Conservation (phyloP, 2,329 filamentous ascomycete species). For the Fusarium chaquense region DNA sequence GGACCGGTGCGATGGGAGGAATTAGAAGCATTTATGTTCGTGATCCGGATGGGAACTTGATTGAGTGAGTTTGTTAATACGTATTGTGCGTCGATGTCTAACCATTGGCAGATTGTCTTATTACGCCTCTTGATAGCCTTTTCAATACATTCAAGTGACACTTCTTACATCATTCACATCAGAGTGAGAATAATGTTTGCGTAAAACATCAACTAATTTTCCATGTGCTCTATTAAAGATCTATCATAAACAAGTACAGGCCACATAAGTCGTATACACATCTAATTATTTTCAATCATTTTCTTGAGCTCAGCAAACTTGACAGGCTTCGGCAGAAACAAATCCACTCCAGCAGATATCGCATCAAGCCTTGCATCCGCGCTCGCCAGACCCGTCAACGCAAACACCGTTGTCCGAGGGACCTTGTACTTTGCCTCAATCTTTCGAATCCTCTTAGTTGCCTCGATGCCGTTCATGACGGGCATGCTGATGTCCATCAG, state of each 20-base stretch:
- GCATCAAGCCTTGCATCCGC: slow-evolving; percentile 62
- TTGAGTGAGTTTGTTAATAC: slow-evolving; percentile 62
- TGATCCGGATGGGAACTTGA: slow-evolving; percentile 71
- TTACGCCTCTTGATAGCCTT: neutral
- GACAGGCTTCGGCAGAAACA: slow-evolving; percentile 66
- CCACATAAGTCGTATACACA: slow-evolving; percentile 20
- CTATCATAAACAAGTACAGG: slow-evolving; percentile 13
- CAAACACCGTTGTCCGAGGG: slow-evolving; percentile 61
- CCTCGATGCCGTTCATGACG: slow-evolving; percentile 63
- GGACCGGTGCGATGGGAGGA: slow-evolving; percentile 67
- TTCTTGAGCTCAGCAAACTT: slow-evolving; percentile 57
- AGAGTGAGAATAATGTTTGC: neutral
- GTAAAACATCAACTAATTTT: neutral
- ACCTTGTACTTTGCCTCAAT: slow-evolving; percentile 59
- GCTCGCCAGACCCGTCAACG: slow-evolving; percentile 65
- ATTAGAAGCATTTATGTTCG: slow-evolving; percentile 70
- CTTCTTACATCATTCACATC: too few relatives aligned
- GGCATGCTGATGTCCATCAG: slow-evolving; percentile 68
- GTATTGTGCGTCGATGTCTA: rapidly evolving
- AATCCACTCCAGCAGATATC: slow-evolving; percentile 61
- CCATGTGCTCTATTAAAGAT: slow-evolving; percentile 12
- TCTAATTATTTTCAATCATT: slow-evolving; percentile 37
- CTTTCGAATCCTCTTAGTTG: slow-evolving; percentile 62
- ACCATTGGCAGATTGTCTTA: neutral
- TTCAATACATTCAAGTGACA: neutral